These are phyloP conservation scores for Williopsis jadinii DNA, from an alignment of 1,139 yeast species.

Conservation along the genomic window DNA sequence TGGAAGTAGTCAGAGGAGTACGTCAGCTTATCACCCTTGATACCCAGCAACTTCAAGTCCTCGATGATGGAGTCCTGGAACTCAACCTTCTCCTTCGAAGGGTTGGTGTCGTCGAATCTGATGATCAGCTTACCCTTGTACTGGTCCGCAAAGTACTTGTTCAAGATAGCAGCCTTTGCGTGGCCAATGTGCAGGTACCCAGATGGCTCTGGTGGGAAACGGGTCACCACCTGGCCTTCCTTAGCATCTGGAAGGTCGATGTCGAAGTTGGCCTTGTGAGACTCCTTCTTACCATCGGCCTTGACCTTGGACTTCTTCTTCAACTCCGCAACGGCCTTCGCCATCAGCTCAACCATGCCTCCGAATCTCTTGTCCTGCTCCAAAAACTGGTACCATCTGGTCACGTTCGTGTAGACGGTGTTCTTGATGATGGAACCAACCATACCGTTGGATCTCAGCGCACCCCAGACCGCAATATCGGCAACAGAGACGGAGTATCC, in stretches of 20 bases:
- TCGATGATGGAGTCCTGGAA: conserved; percentile 89
- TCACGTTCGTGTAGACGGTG: conserved; percentile 73
- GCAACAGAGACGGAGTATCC: conserved; percentile 66
- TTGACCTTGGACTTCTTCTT: conserved; percentile 53
- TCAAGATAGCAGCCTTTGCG: conserved; percentile 93
- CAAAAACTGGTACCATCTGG: conserved; percentile 88
- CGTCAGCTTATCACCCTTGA: conserved; percentile 81
- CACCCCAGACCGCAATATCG: conserved; percentile 92
- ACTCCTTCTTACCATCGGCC: conserved; percentile 62
- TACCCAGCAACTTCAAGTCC: conserved; percentile 82
- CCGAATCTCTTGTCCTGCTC: conserved; percentile 65
- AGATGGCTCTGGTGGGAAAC: conserved; percentile 86
- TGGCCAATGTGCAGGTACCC: conserved; percentile 97
- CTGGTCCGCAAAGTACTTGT: conserved; percentile 90
- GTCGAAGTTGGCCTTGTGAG: conserved; percentile 87
- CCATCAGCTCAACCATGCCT: conserved; percentile 58
- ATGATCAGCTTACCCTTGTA: conserved; percentile 92
- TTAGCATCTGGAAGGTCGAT: conserved; percentile 87
- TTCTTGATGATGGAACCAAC: conserved; percentile 87
- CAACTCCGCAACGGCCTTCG: conserved; percentile 63
- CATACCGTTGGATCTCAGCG: conserved; percentile 83
- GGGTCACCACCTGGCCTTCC: conserved; percentile 90
- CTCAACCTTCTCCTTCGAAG: conserved; percentile 88
- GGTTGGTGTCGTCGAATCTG: conserved; percentile 96
- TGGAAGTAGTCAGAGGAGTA: conserved; percentile 92